A percentile compares a stretch with the other conserved stretches of the same genome.
Conservation (phyloP, 2,329 filamentous ascomycete species). For the Cercospora sp. region DNA sequence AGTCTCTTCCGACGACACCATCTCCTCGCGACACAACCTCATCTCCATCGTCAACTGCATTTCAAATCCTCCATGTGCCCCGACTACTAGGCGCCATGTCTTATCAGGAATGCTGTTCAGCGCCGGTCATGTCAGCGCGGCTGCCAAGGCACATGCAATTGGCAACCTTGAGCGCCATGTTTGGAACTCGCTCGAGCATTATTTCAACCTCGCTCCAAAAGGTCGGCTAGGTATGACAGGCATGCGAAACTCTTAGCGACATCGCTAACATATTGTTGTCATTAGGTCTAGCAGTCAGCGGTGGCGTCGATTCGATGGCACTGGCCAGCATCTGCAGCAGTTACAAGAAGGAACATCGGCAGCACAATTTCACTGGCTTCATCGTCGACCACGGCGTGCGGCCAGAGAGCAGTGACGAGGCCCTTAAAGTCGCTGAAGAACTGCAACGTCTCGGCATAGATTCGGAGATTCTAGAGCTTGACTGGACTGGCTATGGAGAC, state of each 20-base stretch:
- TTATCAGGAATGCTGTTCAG: conserved; percentile 1
- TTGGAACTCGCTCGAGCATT: conserved; percentile 3
- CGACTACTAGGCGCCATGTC: neutral
- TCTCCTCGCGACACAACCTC: neutral
- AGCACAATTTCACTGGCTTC: conserved; percentile 52
- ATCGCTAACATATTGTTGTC: neutral
- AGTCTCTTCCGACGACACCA: neutral
- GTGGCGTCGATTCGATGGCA: conserved; percentile 97
- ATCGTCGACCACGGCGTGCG: conserved; percentile 64
- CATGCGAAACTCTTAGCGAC: neutral
- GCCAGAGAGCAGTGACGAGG: conserved; percentile 57
- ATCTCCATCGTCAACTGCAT: neutral
- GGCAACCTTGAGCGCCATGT: conserved; percentile 6
- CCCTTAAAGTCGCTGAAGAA: conserved; percentile 48
- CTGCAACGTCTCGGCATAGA: conserved; percentile 29
- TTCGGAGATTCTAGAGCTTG: conserved; percentile 37
- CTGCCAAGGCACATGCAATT: neutral
- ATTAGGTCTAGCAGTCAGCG: conserved; percentile 73
- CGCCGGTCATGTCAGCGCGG: conserved; percentile 1
- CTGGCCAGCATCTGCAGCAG: conserved; percentile 71
- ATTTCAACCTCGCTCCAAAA: neutral
- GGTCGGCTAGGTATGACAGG: conserved; percentile 9
- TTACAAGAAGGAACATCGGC: conserved; percentile 21
- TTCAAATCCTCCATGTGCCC: neutral
- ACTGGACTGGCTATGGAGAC: conserved; percentile 41